Evolutionary conservation across 2,329 filamentous ascomycete genomes (phyloP).

Genomic region (Hypoxylon sp.): DNA sequence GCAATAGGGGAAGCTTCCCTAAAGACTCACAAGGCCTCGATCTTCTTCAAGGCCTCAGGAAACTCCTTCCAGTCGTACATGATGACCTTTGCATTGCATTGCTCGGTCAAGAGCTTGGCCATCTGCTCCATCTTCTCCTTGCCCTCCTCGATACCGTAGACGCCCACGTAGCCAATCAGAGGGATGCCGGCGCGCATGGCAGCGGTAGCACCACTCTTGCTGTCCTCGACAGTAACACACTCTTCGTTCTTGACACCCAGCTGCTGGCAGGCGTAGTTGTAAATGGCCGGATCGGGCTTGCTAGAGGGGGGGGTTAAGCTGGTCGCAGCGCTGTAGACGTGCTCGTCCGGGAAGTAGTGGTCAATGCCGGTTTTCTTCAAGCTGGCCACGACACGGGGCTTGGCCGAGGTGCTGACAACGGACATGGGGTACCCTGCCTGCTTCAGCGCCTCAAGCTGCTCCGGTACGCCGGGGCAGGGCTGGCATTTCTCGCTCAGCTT

Average conservation of each 20-base stretch:
- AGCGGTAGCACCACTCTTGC: slow-evolving; percentile 76
- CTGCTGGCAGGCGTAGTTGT: slow-evolving; percentile 74
- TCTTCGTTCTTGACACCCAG: slow-evolving; percentile 73
- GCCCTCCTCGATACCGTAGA: slow-evolving; percentile 57
- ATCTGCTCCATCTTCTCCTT: slow-evolving; percentile 67
- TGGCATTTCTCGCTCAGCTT: slow-evolving; percentile 73
- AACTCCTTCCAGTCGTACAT: slow-evolving; percentile 62
- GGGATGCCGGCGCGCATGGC: slow-evolving; percentile 76
- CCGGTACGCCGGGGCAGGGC: slow-evolving; percentile 69
- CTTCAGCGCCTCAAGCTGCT: slow-evolving; percentile 69
- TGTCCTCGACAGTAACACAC: slow-evolving; percentile 79
- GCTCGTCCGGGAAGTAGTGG: slow-evolving; percentile 74
- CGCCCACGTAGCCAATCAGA: slow-evolving; percentile 79
- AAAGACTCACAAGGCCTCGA: slow-evolving; percentile 50
- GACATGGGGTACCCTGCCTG: slow-evolving; percentile 72
- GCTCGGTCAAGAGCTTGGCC: slow-evolving; percentile 62
- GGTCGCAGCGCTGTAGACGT: slow-evolving; percentile 78
- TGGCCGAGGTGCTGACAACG: slow-evolving; percentile 77
- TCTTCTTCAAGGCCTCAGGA: slow-evolving; percentile 52
- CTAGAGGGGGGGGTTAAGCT: slow-evolving; percentile 75
- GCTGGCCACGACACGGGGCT: slow-evolving; percentile 74
- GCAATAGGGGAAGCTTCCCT: slow-evolving; percentile 10
- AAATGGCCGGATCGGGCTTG: slow-evolving; percentile 82
- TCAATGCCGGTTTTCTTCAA: slow-evolving; percentile 76
- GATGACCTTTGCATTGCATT: slow-evolving; percentile 63